Evolutionary conservation across 2,329 filamentous ascomycete genomes (phyloP), one percentile per base, ranked within the genome.

Genomic region (Immersiporthe knoxdaviesiana): DNA sequence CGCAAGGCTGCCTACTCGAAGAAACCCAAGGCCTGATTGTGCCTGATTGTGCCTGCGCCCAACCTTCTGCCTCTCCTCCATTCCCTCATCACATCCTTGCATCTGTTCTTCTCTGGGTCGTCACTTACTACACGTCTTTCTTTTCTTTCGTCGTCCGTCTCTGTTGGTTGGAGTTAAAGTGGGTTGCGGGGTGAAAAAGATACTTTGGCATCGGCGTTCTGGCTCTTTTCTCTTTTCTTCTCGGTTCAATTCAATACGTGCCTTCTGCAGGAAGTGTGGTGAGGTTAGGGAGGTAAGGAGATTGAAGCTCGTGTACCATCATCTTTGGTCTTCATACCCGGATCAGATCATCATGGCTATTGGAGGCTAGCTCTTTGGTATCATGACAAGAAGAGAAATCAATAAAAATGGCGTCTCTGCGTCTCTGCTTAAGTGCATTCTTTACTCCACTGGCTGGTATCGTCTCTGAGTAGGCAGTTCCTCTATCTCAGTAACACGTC

Each of bases 141-240:
- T 67, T 65, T 70, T 59, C 21, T 54, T n/a, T 47, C 44, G 16
- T 47, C 44, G 7, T 47, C 50, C 54, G 52, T 30, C 52, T 56
- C 35, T 68, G 59, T 66, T 27, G 65, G 35, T 62, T 61, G 70
- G 70, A 70, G 70, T 71, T 71, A n/a, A n/a, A 27, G 37, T 63
- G 69, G 68, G 68, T 64, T 47, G 44, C 21, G 44, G 44, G 44
- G 65, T 18, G 68, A 24, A 58, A 37, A 56, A 47, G 59, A 59
- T 67, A n/a, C 21, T 59, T 52, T 71, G 70, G 70, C 70, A 71
- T 71, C 60, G 70, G 70, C 69, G 70, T 71, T 71, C 35, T 35
- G 68, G 66, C 58, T 50, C 24, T 24, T 63, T 39, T 30, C 7
- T 32, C 35, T 52, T 2, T 44, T 32, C 7, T n/a, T 47, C 44